Conservation (phyloP, 148 eudicot genomes). For the Euryodendron excelsum region DNA sequence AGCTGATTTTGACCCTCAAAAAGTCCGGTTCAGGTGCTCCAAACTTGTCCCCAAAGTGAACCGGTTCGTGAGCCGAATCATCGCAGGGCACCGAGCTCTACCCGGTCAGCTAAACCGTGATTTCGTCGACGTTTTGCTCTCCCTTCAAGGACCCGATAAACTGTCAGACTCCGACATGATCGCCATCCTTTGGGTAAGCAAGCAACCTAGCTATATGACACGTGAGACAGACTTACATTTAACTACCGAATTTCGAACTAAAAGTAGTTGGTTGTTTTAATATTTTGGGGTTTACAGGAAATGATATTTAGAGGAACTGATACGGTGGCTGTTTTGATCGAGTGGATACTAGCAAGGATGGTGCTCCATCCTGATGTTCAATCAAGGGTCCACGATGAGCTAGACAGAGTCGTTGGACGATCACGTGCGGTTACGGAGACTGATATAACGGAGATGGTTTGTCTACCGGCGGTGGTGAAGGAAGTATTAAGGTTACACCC, state of each 20-base stretch:
- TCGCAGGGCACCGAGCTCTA: conserved; percentile 43
- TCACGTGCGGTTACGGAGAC: conserved; percentile 51
- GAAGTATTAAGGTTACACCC: conserved; percentile 68
- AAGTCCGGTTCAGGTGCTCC: conserved; percentile 56
- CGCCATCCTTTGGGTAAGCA: conserved; percentile 75
- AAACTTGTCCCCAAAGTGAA: conserved; percentile 65
- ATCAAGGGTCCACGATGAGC: conserved; percentile 51
- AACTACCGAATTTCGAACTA: too few species aligned
- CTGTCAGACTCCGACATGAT: conserved; percentile 64
- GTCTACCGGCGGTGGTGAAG: conserved; percentile 56
- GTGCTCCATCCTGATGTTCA: conserved; percentile 60
- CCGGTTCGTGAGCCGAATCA: conserved; percentile 51
- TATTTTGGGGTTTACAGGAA: conserved; percentile 35
- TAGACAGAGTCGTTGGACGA: conserved; percentile 46
- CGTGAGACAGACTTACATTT: neutral
- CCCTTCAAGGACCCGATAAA: conserved; percentile 46
- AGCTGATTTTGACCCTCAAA: conserved; percentile 54
- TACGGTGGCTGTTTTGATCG: conserved; percentile 60
- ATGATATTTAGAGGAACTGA: conserved; percentile 88
- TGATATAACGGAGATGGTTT: conserved; percentile 38
- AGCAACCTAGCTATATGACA: too few species aligned
- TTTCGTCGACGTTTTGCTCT: conserved; percentile 67
- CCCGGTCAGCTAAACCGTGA: conserved; percentile 32
- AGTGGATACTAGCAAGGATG: conserved; percentile 68
- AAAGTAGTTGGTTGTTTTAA: neutral